Conservation (phyloP, 805 yeast genomes). For the Candida incommunis region DNA sequence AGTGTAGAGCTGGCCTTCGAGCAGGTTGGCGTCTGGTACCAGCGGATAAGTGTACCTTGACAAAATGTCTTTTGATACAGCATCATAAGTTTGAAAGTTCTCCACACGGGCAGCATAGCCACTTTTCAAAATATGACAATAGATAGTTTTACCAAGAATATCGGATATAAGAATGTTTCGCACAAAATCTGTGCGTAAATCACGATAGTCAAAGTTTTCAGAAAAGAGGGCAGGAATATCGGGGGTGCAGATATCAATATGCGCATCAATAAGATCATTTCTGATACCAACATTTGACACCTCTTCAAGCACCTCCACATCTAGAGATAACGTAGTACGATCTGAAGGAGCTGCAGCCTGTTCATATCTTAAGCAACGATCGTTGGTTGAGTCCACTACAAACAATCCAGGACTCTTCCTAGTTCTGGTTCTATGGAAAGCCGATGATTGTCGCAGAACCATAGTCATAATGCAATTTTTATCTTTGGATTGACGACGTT, state of each 20-base stretch:
- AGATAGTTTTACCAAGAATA: slow-evolving; percentile 76
- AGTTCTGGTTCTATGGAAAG: slow-evolving; percentile 73
- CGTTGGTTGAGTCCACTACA: slow-evolving; percentile 57
- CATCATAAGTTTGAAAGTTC: slow-evolving; percentile 85
- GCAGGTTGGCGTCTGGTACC: slow-evolving; percentile 71
- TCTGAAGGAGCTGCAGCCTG: slow-evolving; percentile 37
- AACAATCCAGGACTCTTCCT: slow-evolving; percentile 74
- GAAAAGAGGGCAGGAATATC: slow-evolving; percentile 91
- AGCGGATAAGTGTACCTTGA: slow-evolving; percentile 91
- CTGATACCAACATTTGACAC: slow-evolving; percentile 67
- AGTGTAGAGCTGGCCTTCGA: slow-evolving; percentile 50
- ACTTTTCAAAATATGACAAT: slow-evolving; percentile 67
- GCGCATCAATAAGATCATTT: slow-evolving; percentile 92
- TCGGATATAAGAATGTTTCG: slow-evolving; percentile 86
- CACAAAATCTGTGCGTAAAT: slow-evolving; percentile 73
- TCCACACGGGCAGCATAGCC: slow-evolving; percentile 93
- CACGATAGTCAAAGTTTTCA: slow-evolving; percentile 91
- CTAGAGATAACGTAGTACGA: slow-evolving; percentile 28
- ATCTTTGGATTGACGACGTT: slow-evolving; percentile 50
- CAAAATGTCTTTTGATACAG: slow-evolving; percentile 76
- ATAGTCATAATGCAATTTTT: slow-evolving; percentile 89
- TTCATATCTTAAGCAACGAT: slow-evolving; percentile 75
- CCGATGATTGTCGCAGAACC: slow-evolving; percentile 78
- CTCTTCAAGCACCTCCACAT: slow-evolving; percentile 51
- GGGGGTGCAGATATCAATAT: slow-evolving; percentile 88